phyloP scores from a whole-genome alignment of 371 early-diverging fungal species.

The Gilbertella persicaria region DNA sequence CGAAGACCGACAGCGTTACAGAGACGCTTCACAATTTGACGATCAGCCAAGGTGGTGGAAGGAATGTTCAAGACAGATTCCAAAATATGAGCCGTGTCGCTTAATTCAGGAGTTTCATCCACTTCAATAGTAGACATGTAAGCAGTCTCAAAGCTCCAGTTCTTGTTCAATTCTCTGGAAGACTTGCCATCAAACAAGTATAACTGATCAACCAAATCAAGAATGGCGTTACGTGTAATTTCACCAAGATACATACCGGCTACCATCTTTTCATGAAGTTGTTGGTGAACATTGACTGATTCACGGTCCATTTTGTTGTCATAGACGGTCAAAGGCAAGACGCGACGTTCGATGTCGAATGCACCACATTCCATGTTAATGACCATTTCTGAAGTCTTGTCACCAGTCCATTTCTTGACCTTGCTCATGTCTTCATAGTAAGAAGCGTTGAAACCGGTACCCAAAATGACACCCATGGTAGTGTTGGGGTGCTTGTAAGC shows the following conservation, averaged over 20 bases:
- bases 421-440: constrained; percentile 79
- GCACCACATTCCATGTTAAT: constrained; percentile 76
- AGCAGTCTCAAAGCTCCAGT: constrained; percentile 86
- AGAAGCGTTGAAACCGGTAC: constrained; percentile 94
- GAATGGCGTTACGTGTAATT: constrained; percentile 66
- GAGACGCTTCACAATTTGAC: constrained; percentile 77
- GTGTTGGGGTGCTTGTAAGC: constrained; percentile 83
- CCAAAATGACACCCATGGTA: constrained; percentile 89
- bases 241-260: constrained; percentile 87
- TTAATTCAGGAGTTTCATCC: constrained; percentile 70
- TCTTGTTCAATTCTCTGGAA: constrained; percentile 69
- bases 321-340: constrained; percentile 69
- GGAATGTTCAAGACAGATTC: constrained; percentile 72
- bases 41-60: constrained; percentile 73
- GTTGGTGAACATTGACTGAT: constrained; percentile 62
- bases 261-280: constrained; percentile 80
- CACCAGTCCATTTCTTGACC: constrained; percentile 68
- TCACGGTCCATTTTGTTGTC: constrained; percentile 66
- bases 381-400: constrained; percentile 48
- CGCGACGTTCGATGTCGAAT: constrained; percentile 62
- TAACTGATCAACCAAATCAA: constrained; percentile 64
- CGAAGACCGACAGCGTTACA: constrained; percentile 85
- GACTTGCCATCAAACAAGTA: constrained; percentile 57
- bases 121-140: constrained; percentile 89
- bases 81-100: constrained; percentile 70